Evolutionary conservation across 345 rosid genomes (phyloP), one percentile per base, ranked within the genome.

Genomic region (Citrus reticulata): DNA sequence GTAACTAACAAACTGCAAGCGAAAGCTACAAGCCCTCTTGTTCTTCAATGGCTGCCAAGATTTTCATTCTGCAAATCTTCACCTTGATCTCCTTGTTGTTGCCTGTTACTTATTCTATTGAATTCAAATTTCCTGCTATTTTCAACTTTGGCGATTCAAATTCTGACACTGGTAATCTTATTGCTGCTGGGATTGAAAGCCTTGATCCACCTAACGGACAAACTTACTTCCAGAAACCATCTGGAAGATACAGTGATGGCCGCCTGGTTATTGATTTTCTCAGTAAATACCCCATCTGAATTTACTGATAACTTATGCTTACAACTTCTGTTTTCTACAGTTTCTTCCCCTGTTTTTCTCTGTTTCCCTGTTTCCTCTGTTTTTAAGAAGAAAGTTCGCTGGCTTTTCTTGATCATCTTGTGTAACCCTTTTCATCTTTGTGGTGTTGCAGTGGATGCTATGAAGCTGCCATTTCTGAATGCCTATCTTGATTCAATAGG

Each of bases 171-270:
- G 98, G 98, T 29, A 88, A 87, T 64, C 94, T 92, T n/a, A 84
- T 93, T 30, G 85, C 94, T 6, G 84, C 94, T 2, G 98, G 95
- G 27, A 84, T 91, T 42, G 95, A 91, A 74, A 85, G 34, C 84
- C 80, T 96, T 39, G 72, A 69, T 16, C 90, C 88, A 30, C 98
- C 99, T 0, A 76, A 94, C 79, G 98, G 99, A 9, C 80, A 89
- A 34, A 80, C 65, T 81, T 86, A 91, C 84, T 96, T 96, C 85
- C 70, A 73, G 10, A 81, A 40, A 29, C 94, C 97, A 5, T 88
- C 94, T 2, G 97, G 94, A 74, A 86, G 98, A 91, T 96, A 87
- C 87, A 91, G 93, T 17, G 97, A 96, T 60, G 97, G 99, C 75
- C 93, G 95, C 13, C 93, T 96, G 65, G 77, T 84, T 22, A 32